Evolutionary conservation across 2,329 filamentous ascomycete genomes (phyloP), one percentile per base, ranked within the genome.

Genomic region (Periglandula ipomoeae): DNA sequence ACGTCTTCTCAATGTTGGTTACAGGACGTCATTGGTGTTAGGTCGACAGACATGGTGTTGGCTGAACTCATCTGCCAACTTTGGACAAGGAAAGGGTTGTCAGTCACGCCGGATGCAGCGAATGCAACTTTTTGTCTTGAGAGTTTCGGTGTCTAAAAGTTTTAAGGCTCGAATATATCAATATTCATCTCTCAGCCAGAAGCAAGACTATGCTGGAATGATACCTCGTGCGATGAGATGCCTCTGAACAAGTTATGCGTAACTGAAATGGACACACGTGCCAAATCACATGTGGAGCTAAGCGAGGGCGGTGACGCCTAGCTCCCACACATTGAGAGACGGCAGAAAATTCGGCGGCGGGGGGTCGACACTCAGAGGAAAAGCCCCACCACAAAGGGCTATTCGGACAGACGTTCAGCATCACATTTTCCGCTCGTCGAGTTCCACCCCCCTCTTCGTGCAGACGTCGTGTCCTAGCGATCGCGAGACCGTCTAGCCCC

Each of bases 341-440:
- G 65, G 60, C 61, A 65, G 64, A 68, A 67, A 68, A 63, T 58
- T 64, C 61, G 62, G 65, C 65, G 63, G 64, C 64, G 65, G 64
- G 59, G 52, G 19, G 26, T 30, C 46, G 45, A 53, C 47, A 51
- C 51, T 55, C 50, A 23, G 9, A 43, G 37, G 22, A 22, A 47
- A 47, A 47, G 59, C 64, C 65, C 65, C 65, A 65, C 65, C 58
- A 60, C 57, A 67, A n/a, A n/a, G 65, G 65, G 65, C 63, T 68
- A 65, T 64, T 65, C 17, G 56, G 55, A 53, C 56, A 50, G 53
- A 56, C 57, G 49, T 46, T 55, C 52, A 58, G 52, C 50, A 58
- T 65, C 59, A 62, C 47, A 56, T 55, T 58, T 56, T 56, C 46
- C 49, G 44, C 34, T 39, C 35, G 32, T 55, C 52, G 49, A 55